phyloP scores from a whole-genome alignment of 805 yeast genomes.

The Lipomyces lipofer region DNA sequence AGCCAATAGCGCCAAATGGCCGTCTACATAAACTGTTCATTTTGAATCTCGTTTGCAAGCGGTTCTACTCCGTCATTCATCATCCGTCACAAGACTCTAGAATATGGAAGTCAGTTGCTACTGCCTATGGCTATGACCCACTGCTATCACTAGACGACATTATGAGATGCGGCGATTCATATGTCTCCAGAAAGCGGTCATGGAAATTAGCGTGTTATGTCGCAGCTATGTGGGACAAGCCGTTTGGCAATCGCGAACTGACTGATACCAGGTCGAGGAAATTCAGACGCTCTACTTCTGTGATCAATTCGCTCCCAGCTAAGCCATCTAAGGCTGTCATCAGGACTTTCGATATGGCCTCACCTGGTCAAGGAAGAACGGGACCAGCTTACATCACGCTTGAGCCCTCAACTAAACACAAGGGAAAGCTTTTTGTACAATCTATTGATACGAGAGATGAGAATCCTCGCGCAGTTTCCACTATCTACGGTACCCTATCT shows the following conservation, averaged over 20 bases:
- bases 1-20: neutral
- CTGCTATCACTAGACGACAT: neutral
- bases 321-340: neutral
- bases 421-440: slow-evolving; percentile 7
- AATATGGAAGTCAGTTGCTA: slow-evolving; percentile 11
- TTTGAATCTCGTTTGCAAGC: slow-evolving; percentile 8
- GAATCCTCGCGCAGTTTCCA: slow-evolving; percentile 5
- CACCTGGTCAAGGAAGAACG: slow-evolving; percentile 14
- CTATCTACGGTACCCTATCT: neutral
- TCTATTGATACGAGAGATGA: slow-evolving; percentile 2
- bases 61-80: slow-evolving; percentile 16
- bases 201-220: slow-evolving; percentile 9
- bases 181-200: neutral
- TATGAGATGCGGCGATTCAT: slow-evolving; percentile 9
- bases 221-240: slow-evolving; percentile 15
- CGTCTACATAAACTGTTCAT: neutral
- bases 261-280: neutral
- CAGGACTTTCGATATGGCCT: slow-evolving; percentile 11
- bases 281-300: too few relatives aligned
- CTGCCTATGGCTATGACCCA: neutral
- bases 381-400: slow-evolving; percentile 15
- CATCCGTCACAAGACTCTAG: slow-evolving; percentile 12
- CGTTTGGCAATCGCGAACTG: neutral
- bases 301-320: neutral
- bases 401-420: slow-evolving; percentile 3